Conservation (phyloP, 768 basidiomycete genomes). For the Tephrocybe sp. region DNA sequence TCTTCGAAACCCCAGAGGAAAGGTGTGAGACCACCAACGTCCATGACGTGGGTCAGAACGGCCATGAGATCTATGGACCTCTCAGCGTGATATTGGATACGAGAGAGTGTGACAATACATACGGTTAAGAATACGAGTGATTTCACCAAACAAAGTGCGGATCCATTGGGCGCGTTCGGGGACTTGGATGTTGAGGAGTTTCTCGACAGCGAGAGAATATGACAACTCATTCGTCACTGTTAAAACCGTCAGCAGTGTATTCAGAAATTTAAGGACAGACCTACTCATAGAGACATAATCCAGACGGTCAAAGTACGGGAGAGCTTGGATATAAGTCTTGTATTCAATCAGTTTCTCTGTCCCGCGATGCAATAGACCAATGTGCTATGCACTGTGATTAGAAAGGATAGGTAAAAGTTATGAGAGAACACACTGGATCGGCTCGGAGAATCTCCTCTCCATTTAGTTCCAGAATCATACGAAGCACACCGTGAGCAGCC, state of each 20-base stretch:
- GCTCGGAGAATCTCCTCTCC: conserved; percentile 92
- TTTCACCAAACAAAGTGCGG: conserved; percentile 94
- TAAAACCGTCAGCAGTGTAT: conserved; percentile 1
- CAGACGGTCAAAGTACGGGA: conserved; percentile 98
- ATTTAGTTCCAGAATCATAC: conserved; percentile 96
- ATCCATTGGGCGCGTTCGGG: conserved; percentile 99
- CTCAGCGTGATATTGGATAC: neutral
- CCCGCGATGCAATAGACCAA: conserved; percentile 94
- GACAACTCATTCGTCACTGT: conserved; percentile 98
- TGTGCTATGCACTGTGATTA: conserved; percentile 54
- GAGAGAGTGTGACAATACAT: conserved; percentile 24
- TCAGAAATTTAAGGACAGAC: conserved; percentile 27
- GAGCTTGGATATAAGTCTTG: conserved; percentile 96
- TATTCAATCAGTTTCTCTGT: conserved; percentile 99
- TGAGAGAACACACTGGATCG: conserved; percentile 61
- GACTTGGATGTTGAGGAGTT: conserved; percentile 94
- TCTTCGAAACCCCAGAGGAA: conserved; percentile 99
- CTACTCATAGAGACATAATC: conserved; percentile 99
- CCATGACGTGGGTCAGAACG: conserved; percentile 92
- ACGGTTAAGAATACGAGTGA: conserved; percentile 95
- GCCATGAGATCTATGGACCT: conserved; percentile 90
- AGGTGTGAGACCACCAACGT: conserved; percentile 96
- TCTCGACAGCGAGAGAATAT: conserved; percentile 97
- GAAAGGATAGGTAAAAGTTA: neutral
- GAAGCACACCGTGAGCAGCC: conserved; percentile 96